Evolutionary conservation across 2,329 filamentous ascomycete genomes (phyloP), one percentile per base, ranked within the genome.

Genomic region (Aspergillus clavatus): DNA sequence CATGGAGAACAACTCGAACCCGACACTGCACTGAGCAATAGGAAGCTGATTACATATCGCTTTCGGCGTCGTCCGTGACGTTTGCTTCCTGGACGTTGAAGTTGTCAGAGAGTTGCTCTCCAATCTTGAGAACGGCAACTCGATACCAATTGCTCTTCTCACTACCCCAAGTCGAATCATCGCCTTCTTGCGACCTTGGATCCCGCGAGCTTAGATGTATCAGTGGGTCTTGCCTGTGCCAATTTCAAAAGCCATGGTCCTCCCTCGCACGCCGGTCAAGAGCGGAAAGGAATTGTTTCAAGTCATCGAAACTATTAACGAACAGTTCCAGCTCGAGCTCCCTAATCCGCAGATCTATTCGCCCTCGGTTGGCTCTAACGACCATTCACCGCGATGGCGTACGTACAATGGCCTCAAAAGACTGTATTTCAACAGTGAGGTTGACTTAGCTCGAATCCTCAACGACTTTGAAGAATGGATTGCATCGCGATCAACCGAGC

Each of bases 291-390:
- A 56, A 26, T 52, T 66, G 31, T 42, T 54, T 14, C 40, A 54
- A 7, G 46, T 63, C 7, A 60, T 71, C 38, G 49, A 63, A 22
- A 23, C 41, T 3, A 53, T 72, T 29, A 72, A 70, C 50, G 41
- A 55, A 2, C 47, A 54, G 24, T 72, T 62, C 50, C 56, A 54
- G 2, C 52, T 71, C 2, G 56, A 65, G 11, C 63, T 71, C 5
- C 63, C 62, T 2, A 58, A 58, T 33, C 55, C 53, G 1, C 42
- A 29, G 1, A 33, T 51, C 10, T 51, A 43, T 26, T 60, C 58
- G 0, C 61, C 60, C 0, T 48, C 50, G 0, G 38, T 41, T 0
- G 51, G 51, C 1, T 29, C 38, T 0, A 42, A 53, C 2, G 42
- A 56, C 3, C 50, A 42, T 4, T 48, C 59, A 0, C 41, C 58